Conservation (phyloP, 2,329 filamentous ascomycete genomes). For the Dactylella cylindrospora region DNA sequence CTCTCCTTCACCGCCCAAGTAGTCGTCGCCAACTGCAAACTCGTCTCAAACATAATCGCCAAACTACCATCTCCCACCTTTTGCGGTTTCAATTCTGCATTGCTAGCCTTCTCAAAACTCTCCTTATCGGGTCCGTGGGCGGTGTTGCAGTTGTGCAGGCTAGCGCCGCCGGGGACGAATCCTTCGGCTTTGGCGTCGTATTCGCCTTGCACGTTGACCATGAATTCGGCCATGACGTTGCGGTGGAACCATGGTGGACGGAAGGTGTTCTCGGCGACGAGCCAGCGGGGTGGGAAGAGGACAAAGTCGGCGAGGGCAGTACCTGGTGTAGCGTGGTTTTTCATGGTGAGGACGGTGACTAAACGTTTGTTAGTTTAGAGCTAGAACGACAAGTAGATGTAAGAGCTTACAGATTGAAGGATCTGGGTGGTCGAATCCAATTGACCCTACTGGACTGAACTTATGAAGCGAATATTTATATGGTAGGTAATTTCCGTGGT, state of each 20-base stretch:
- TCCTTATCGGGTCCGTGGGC: conserved; percentile 64
- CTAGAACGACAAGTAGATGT: not conserved
- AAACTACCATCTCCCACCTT: conserved; percentile 64
- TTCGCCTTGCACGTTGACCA: conserved; percentile 64
- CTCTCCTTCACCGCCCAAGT: conserved; percentile 73
- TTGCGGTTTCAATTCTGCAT: conserved; percentile 58
- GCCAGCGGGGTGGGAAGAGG: conserved; percentile 66
- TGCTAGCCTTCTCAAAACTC: conserved; percentile 61
- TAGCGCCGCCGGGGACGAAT: conserved; percentile 64
- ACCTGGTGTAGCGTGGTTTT: conserved; percentile 59
- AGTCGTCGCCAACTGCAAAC: conserved; percentile 69
- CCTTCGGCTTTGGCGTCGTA: conserved; percentile 63
- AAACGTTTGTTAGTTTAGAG: not conserved
- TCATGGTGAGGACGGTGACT: conserved; percentile 64
- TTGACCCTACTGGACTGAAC: conserved; percentile 72
- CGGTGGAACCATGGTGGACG: conserved; percentile 66
- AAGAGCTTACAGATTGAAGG: conserved; percentile 64
- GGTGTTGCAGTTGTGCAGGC: conserved; percentile 71
- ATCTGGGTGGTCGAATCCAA: conserved; percentile 76
- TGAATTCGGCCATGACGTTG: conserved; percentile 67
- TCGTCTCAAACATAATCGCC: conserved; percentile 54
- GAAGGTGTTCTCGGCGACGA: conserved; percentile 64
- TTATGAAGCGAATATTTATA: conserved; percentile 80
- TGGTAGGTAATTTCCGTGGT: conserved; percentile 78
- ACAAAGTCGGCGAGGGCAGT: conserved; percentile 68